These are phyloP conservation scores for Magnaporthiopsis poae DNA, from an alignment of 2,329 filamentous ascomycete genomes.

Conservation along the genomic window DNA sequence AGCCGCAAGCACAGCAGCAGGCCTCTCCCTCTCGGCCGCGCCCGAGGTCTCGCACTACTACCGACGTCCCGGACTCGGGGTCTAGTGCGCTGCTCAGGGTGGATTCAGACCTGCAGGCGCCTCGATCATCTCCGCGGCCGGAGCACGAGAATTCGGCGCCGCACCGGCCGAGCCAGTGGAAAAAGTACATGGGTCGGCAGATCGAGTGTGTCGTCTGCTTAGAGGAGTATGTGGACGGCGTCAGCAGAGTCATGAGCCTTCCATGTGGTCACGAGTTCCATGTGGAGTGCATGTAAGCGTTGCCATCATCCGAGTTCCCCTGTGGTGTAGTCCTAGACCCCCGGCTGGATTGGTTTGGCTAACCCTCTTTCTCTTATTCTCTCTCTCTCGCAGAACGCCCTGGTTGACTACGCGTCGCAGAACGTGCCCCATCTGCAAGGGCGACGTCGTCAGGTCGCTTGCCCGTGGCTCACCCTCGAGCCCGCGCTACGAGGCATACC, in stretches of 20 bases:
- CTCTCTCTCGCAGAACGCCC: constrained; percentile 56
- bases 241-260: constrained; percentile 90
- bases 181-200: constrained; percentile 56
- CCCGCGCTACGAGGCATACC: constrained; percentile 45
- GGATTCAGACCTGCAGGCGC: constrained; percentile 31
- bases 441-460: constrained; percentile 73
- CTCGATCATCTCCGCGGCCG: constrained; percentile 23
- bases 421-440: constrained; percentile 98
- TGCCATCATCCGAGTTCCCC: neutral
- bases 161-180: constrained; percentile 46
- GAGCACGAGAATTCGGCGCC: constrained; percentile 38
- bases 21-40: constrained; percentile 32
- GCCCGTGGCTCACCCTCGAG: constrained; percentile 42
- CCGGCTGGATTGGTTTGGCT: neutral
- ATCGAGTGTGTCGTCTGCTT: constrained; percentile 93
- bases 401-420: constrained; percentile 91
- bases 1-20: neutral
- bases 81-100: constrained; percentile 29
- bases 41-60: constrained; percentile 57
- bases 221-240: constrained; percentile 89
- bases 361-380: neutral
- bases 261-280: constrained; percentile 98
- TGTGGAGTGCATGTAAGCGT: constrained; percentile 89
- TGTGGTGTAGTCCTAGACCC: neutral
- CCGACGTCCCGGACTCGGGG: constrained; percentile 45